Evolutionary conservation across 225 moss, liverwort and hornwort genomes (phyloP).

Genomic region (Marchantia paleacea): DNA sequence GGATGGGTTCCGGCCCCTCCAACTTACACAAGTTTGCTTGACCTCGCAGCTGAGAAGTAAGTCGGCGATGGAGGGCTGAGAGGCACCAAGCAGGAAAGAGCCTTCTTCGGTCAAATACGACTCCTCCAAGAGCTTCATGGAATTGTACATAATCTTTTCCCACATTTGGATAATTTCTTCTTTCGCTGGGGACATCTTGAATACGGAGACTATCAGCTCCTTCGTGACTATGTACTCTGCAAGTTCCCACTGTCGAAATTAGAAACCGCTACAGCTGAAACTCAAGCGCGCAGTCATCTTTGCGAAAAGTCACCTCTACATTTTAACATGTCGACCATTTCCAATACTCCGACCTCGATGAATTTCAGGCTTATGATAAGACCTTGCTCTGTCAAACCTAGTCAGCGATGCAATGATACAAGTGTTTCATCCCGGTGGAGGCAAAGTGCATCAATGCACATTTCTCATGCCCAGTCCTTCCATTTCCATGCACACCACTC

Average conservation of each 20-base stretch:
- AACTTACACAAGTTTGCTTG: slow-evolving; percentile 56
- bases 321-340: too few relatives aligned
- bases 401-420: background rate
- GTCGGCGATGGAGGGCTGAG: slow-evolving; percentile 70
- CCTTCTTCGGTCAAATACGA: slow-evolving; percentile 52
- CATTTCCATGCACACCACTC: too few relatives aligned
- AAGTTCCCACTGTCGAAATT: background rate
- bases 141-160: background rate
- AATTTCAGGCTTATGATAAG: background rate
- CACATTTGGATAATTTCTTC: background rate
- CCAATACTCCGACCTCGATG: background rate
- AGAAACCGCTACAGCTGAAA: background rate
- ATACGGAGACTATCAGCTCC: background rate
- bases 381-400: background rate
- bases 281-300: too few relatives aligned
- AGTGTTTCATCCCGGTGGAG: too few relatives aligned
- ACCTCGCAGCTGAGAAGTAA: slow-evolving; percentile 66
- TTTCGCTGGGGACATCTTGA: background rate
- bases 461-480: too few relatives aligned
- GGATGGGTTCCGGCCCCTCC: background rate
- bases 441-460: too few relatives aligned
- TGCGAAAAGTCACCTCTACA: too few relatives aligned
- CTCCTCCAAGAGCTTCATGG: background rate
- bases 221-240: background rate
- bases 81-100: slow-evolving; percentile 54